Evolutionary conservation across 352 stramenopile species (phyloP).

Genomic region (Thalassiosira sp.): DNA sequence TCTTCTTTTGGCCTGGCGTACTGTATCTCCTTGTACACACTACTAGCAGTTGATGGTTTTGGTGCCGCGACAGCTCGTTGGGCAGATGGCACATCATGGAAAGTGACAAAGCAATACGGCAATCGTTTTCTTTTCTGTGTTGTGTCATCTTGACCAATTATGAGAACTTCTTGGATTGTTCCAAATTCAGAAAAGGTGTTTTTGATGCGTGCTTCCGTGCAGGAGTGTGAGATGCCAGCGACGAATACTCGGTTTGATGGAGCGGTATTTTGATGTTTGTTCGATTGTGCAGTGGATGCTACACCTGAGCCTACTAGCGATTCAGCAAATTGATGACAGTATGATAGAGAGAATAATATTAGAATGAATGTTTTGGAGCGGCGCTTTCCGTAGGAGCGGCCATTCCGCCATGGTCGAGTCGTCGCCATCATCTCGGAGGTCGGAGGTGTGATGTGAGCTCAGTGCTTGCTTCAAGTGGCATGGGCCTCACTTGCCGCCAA

Average conservation of each 20-base stretch:
- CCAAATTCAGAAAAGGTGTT: constrained; percentile 10
- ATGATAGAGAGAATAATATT: too few species aligned
- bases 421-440: too few species aligned
- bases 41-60: not conserved
- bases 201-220: not conserved
- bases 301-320: too few species aligned
- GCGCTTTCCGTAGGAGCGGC: too few species aligned
- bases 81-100: constrained; percentile 8
- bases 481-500: too few species aligned
- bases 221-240: not conserved
- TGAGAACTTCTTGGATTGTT: not conserved
- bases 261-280: too few species aligned
- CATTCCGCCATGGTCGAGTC: too few species aligned
- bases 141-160: constrained; percentile 11
- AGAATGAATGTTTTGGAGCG: too few species aligned
- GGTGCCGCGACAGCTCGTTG: constrained; percentile 2
- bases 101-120: constrained; percentile 18
- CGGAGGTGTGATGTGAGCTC: too few species aligned
- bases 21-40: constrained; percentile 12
- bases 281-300: too few species aligned
- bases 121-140: constrained; percentile 7
- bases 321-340: too few species aligned
- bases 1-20: not conserved
- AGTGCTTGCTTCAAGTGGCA: too few species aligned
- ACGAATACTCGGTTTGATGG: constrained; percentile 15